Conservation (phyloP, 352 stramenopile species). For the Globisporangium alternatum region DNA sequence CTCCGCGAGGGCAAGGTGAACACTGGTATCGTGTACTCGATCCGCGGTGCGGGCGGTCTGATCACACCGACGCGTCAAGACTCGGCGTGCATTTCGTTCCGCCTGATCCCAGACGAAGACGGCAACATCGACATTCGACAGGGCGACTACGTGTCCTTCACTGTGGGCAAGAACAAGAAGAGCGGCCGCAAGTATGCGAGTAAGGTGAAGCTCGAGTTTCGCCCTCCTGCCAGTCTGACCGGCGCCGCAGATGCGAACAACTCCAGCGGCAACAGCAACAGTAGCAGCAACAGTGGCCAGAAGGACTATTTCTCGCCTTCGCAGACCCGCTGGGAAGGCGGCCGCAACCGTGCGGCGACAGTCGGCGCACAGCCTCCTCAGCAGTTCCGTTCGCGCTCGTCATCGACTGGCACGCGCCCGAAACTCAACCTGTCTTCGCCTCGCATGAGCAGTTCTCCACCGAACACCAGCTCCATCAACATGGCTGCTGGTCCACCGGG, state of each 20-base stretch:
- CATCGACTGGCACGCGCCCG: conserved; percentile 53
- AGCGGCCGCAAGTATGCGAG: conserved; percentile 85
- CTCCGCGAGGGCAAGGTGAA: conserved; percentile 87
- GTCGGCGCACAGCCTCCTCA: conserved; percentile 32
- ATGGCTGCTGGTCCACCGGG: conserved; percentile 32
- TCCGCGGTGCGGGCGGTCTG: conserved; percentile 75
- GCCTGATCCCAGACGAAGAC: conserved; percentile 85
- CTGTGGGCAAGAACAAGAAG: conserved; percentile 89
- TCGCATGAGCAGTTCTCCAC: conserved; percentile 48
- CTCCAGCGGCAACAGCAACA: conserved; percentile 10
- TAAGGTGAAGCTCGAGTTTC: conserved; percentile 88
- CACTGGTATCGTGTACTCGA: conserved; percentile 85
- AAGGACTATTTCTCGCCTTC: conserved; percentile 62
- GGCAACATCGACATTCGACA: conserved; percentile 82
- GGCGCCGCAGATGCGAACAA: conserved; percentile 20
- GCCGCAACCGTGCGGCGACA: conserved; percentile 55
- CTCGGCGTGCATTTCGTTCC: conserved; percentile 84
- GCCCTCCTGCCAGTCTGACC: conserved; percentile 59
- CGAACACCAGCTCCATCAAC: conserved; percentile 23
- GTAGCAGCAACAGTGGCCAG: conserved; percentile 35
- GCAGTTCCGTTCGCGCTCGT: conserved; percentile 53
- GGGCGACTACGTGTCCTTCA: conserved; percentile 87
- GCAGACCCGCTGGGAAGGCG: conserved; percentile 46
- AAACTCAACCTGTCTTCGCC: conserved; percentile 65
- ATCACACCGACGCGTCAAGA: conserved; percentile 85